These are phyloP conservation scores for Cladosporium sp. DNA, from an alignment of 2,329 filamentous ascomycete species.

Conservation along the genomic window DNA sequence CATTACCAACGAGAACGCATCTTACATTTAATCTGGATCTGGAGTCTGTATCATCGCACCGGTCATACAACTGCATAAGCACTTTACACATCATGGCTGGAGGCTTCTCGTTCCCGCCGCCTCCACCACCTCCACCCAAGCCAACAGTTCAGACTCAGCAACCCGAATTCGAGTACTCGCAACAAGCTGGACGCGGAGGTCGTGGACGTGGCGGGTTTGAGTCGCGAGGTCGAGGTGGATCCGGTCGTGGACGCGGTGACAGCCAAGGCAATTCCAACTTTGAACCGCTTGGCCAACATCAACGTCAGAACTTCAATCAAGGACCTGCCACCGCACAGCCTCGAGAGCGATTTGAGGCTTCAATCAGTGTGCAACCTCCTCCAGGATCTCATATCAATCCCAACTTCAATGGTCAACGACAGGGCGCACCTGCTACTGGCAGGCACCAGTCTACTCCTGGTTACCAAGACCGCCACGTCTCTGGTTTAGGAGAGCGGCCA, in stretches of 20 bases:
- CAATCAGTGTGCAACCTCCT: conserved; percentile 20
- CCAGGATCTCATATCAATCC: conserved; percentile 36
- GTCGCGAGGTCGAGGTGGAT: conserved; percentile 36
- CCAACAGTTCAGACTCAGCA: conserved; percentile 14
- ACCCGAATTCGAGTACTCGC: conserved; percentile 23
- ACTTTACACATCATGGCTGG: conserved; percentile 9
- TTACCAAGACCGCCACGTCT: neutral
- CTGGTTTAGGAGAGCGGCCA: neutral
- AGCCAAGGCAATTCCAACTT: conserved; percentile 18
- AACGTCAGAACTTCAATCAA: neutral
- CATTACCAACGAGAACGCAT: neutral
- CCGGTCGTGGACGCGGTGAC: conserved; percentile 29
- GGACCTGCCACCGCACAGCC: neutral
- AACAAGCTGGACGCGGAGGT: conserved; percentile 27
- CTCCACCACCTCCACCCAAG: conserved; percentile 45
- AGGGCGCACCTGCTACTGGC: neutral
- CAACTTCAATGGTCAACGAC: conserved; percentile 23
- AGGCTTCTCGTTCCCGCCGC: conserved; percentile 50
- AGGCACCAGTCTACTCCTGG: neutral
- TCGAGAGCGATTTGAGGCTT: neutral
- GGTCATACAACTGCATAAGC: neutral
- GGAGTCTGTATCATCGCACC: neutral
- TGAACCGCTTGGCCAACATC: conserved; percentile 7
- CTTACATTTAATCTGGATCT: neutral
- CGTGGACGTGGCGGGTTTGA: conserved; percentile 31